Evolutionary conservation across 257 asterid genomes (phyloP).

Genomic region (Solanum clarkiae): DNA sequence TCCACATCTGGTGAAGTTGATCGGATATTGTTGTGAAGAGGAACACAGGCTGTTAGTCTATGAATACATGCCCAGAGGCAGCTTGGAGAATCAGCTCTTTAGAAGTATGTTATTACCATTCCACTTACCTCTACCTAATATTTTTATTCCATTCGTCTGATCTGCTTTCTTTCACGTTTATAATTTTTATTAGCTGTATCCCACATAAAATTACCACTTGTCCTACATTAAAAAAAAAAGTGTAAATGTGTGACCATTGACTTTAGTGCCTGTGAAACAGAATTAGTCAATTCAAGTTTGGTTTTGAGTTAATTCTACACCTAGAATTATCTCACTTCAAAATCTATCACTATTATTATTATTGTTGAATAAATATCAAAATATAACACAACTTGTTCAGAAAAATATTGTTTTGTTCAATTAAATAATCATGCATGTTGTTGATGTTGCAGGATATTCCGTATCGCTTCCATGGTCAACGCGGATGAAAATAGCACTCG

Average conservation of each 20-base stretch:
- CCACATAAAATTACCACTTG: background rate
- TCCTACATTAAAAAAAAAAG: background rate
- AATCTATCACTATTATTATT: background rate
- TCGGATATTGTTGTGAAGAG: conserved; percentile 91
- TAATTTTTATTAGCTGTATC: background rate
- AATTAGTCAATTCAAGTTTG: background rate
- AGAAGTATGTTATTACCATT: conserved; percentile 33
- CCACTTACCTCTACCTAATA: background rate
- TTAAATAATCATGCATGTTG: background rate
- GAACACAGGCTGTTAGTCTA: conserved; percentile 85
- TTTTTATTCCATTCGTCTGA: too few species aligned
- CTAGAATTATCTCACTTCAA: background rate
- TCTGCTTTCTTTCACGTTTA: background rate
- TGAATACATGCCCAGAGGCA: conserved; percentile 92
- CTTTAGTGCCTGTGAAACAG: background rate
- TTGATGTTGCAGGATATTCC: background rate
- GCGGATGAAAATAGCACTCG: conserved; percentile 8
- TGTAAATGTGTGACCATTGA: background rate
- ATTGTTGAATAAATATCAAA: background rate
- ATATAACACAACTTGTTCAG: background rate
- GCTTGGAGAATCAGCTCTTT: conserved; percentile 91
- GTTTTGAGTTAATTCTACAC: background rate
- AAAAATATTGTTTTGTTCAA: background rate
- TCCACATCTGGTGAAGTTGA: conserved; percentile 72
- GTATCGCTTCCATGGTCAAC: conserved; percentile 11